phyloP scores from a whole-genome alignment of 768 basidiomycete genomes.

The Lepiota venenata region DNA sequence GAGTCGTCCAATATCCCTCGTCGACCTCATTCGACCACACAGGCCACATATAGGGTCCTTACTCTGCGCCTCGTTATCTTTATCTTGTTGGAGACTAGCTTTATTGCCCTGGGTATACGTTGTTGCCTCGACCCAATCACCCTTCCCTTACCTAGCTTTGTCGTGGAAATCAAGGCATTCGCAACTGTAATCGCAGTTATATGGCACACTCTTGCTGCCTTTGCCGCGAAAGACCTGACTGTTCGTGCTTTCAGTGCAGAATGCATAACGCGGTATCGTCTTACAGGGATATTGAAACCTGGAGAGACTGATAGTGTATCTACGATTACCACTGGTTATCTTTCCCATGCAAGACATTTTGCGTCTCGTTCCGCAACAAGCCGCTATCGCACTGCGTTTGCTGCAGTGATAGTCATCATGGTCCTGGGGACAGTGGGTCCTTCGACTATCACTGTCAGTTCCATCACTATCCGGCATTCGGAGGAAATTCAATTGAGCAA shows the following conservation, averaged over 20 bases:
- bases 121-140: too few relatives aligned
- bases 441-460: not conserved
- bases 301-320: not conserved
- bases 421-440: not conserved
- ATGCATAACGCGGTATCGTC: not conserved
- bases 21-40: too few relatives aligned
- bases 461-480: too few relatives aligned
- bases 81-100: too few relatives aligned
- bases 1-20: too few relatives aligned
- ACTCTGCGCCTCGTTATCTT: too few relatives aligned
- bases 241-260: not conserved
- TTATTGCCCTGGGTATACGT: too few relatives aligned
- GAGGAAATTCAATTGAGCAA: not conserved
- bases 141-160: too few relatives aligned
- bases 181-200: not conserved
- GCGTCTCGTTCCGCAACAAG: not conserved
- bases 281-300: not conserved
- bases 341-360: not conserved
- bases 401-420: not conserved
- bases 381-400: not conserved
- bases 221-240: not conserved
- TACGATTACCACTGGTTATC: not conserved
- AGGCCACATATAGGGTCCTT: too few relatives aligned
- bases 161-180: not conserved
- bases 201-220: not conserved